phyloP scores from a whole-genome alignment of 768 basidiomycete species.

The Mycena indigotica region DNA sequence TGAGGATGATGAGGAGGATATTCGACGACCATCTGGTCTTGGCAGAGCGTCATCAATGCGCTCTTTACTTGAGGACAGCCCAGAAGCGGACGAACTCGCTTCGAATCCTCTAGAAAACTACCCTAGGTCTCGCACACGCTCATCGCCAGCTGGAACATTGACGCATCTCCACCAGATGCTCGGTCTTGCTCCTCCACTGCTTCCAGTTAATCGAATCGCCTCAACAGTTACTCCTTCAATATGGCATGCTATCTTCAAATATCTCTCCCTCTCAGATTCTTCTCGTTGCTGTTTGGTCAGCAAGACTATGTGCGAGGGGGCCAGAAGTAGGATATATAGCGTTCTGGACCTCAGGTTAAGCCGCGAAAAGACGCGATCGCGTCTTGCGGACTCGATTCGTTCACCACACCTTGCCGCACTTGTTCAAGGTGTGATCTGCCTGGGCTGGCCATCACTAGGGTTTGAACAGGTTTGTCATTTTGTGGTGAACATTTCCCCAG shows the following conservation, averaged over 20 bases:
- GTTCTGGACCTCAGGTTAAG: constrained; percentile 1
- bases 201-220: not conserved
- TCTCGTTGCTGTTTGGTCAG: constrained; percentile 1
- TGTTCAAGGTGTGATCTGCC: constrained; percentile 14
- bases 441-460: constrained; percentile 16
- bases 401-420: constrained; percentile 7
- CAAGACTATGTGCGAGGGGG: constrained; percentile 1
- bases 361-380: not conserved
- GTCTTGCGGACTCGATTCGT: not conserved
- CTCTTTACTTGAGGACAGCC: not conserved
- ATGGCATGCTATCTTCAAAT: not conserved
- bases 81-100: not conserved
- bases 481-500: not conserved
- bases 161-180: constrained; percentile 5
- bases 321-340: constrained; percentile 7
- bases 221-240: not conserved
- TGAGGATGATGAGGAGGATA: constrained; percentile 19
- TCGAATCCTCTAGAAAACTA: not conserved
- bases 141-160: not conserved
- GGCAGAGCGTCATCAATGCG: constrained; percentile 8
- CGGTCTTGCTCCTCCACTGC: constrained; percentile 2
- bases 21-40: constrained; percentile 15
- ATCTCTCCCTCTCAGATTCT: not conserved
- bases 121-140: not conserved
- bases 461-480: no score